phyloP scores from a whole-genome alignment of 2,329 filamentous ascomycete species.

The Curvularia sp. region DNA sequence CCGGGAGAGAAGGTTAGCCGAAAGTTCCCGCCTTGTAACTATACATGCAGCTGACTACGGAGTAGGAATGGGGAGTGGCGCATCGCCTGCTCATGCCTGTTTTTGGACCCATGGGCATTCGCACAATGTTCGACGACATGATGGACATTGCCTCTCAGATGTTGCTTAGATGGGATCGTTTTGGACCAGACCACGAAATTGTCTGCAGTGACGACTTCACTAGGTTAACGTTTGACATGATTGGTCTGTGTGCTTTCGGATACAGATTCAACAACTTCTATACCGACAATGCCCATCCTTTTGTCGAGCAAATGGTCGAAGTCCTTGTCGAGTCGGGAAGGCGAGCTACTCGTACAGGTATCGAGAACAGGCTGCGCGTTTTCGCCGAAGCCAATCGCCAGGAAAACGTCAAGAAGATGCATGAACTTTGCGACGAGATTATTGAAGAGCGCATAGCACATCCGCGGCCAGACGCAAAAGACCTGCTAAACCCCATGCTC shows the following conservation, averaged over 20 bases:
- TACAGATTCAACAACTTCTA: slow-evolving; percentile 20
- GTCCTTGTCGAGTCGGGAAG: slow-evolving; percentile 15
- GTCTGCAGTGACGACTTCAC: slow-evolving; percentile 13
- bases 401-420: slow-evolving; percentile 17
- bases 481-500: slow-evolving; percentile 16
- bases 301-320: slow-evolving; percentile 15
- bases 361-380: slow-evolving; percentile 16
- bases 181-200: slow-evolving; percentile 15
- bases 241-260: slow-evolving; percentile 16
- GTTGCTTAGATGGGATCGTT: slow-evolving; percentile 16
- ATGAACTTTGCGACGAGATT: slow-evolving; percentile 15
- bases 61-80: slow-evolving; percentile 11
- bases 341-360: slow-evolving; percentile 4
- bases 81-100: slow-evolving; percentile 15
- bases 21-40: background rate
- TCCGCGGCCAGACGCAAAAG: slow-evolving; percentile 11
- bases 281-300: slow-evolving; percentile 10
- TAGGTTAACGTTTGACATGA: slow-evolving; percentile 15
- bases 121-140: slow-evolving; percentile 16
- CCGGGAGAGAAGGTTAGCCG: slow-evolving; percentile 10
- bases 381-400: slow-evolving; percentile 15
- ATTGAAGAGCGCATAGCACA: slow-evolving; percentile 13
- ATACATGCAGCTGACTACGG: background rate
- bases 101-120: slow-evolving; percentile 16
- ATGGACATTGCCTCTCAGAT: slow-evolving; percentile 15